Conservation (phyloP, 2,329 filamentous ascomycete genomes). For the Fusarium paranaense region DNA sequence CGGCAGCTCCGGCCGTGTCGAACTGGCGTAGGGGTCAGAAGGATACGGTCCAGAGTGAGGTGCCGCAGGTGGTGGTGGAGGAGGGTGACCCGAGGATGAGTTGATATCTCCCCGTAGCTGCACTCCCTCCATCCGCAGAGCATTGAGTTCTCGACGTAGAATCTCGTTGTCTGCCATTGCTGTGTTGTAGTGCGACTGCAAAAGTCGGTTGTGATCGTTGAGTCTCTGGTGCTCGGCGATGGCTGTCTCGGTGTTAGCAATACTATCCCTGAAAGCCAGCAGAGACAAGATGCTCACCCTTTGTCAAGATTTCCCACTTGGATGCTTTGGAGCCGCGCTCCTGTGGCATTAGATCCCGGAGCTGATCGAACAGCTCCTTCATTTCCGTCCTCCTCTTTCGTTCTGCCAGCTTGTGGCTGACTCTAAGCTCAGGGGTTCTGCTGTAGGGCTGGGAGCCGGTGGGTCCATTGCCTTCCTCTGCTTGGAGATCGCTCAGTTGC, state of each 20-base stretch:
- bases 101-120: slow-evolving; percentile 56
- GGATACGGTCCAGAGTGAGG: slow-evolving; percentile 43
- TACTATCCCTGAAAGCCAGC: neutral
- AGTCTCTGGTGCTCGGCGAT: slow-evolving; percentile 72
- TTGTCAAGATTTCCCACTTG: slow-evolving; percentile 90
- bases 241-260: slow-evolving; percentile 54
- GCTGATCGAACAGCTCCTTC: slow-evolving; percentile 87
- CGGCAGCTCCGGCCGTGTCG: slow-evolving; percentile 64
- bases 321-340: slow-evolving; percentile 86
- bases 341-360: slow-evolving; percentile 82
- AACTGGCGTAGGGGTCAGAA: slow-evolving; percentile 46
- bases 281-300: slow-evolving; percentile 66
- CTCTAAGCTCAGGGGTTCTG: slow-evolving; percentile 81
- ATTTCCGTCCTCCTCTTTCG: slow-evolving; percentile 87
- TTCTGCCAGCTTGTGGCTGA: slow-evolving; percentile 88
- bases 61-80: slow-evolving; percentile 32
- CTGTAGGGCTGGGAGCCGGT: slow-evolving; percentile 80
- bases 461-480: slow-evolving; percentile 64
- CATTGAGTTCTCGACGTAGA: slow-evolving; percentile 62
- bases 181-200: slow-evolving; percentile 59
- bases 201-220: slow-evolving; percentile 58
- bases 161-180: slow-evolving; percentile 59
- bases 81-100: slow-evolving; percentile 44
- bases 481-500: slow-evolving; percentile 74
- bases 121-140: slow-evolving; percentile 60